Base-by-base conservation (phyloP, 2,329 filamentous ascomycete genomes). In the Zarea fungicola region DNA sequence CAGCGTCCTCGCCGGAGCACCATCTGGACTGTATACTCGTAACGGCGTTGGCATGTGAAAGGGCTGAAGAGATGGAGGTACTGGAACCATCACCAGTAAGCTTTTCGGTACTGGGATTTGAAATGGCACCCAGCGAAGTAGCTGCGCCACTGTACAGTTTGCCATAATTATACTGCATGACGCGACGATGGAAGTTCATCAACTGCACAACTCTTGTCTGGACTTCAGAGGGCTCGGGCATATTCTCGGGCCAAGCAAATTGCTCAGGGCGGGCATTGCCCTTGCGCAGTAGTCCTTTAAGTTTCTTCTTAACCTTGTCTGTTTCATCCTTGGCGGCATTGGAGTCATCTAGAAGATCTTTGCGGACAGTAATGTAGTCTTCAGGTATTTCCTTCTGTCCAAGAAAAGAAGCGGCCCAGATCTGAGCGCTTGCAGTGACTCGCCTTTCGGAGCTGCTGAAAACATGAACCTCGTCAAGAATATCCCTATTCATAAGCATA, bases 251-350 rank as follows among this genome's bases (percentile, higher is more conserved):
- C 93, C 93, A 99, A n/a, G 93, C 89, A 63, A 99, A 99, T 61
- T 99, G 90, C 16, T 92, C 84, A 9, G 93, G 93, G 1, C 92
- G 88, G 61, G 93, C 87, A 53, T 90, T 89, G n/a, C 92, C 93
- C 65, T 96, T 88, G 25, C 93, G 84, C 50, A 99, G 70, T 18
- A 99, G 76, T 1, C 89, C 85, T 71, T 99, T 99, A 23, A 99
- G 78, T 81, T 95, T 96, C 80, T 99, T 99, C 77, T 99, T 99
- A 49, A 99, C 93, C 69, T 96, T 96, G 70, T 99, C 95, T 87
- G 96, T 99, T 62, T 96, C 90, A 64, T 99, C 93, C 66, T 99
- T 99, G 50, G 93, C 93, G 4, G 93, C 93, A 65, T 99, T 99
- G 0, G 91, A 97, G 64, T 99, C 93, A 64, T 99, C 93, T 3